Evolutionary conservation across 345 rosid genomes (phyloP), one percentile per base, ranked within the genome.

Genomic region (Alliaria petiolata): DNA sequence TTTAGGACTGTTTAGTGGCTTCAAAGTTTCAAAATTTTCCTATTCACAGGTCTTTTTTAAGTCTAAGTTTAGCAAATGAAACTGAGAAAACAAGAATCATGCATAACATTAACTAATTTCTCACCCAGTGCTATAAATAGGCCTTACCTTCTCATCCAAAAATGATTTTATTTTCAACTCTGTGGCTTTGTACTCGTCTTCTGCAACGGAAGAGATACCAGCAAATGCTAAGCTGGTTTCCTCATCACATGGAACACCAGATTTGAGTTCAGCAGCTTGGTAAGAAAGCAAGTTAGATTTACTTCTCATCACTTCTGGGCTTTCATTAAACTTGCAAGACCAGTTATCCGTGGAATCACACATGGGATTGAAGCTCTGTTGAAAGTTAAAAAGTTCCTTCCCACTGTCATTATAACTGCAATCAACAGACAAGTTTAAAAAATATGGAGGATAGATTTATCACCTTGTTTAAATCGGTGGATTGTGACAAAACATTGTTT

Each of bases 301-400:
- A 59, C 79, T 77, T 61, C 74, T 71, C 66, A 54, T 72, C 78
- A 76, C 44, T 74, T 60, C 82, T 49, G 85, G 72, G 81, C 79
- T 82, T 70, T 74, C 84, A 62, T 81, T 82, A 39, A 86, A 81
- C 74, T 87, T 82, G 86, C 84, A 70, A n/a, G 86, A 65, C 93
- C 89, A 90, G 39, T 85, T 87, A 72, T 90, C 93, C 67, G 75
- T 79, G 62, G 98, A 90, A 71, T 90, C 93, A 76, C 84, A 57
- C 87, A 90, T 83, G 54, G 95, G 97, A 78, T 90, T 92, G 70
- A 87, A 88, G 79, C 96, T 92, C 96, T 92, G 86, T 62, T 31
- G 5, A 7, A 54, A 49, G 54, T 43, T 9, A 43, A 56, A 59
- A 64, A 66, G 44, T 6, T 43, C 31, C 17, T 67, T 47, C 10